These are phyloP conservation scores for Colletotrichum destructivum DNA, from an alignment of 2,329 filamentous ascomycete species.

Conservation along the genomic window DNA sequence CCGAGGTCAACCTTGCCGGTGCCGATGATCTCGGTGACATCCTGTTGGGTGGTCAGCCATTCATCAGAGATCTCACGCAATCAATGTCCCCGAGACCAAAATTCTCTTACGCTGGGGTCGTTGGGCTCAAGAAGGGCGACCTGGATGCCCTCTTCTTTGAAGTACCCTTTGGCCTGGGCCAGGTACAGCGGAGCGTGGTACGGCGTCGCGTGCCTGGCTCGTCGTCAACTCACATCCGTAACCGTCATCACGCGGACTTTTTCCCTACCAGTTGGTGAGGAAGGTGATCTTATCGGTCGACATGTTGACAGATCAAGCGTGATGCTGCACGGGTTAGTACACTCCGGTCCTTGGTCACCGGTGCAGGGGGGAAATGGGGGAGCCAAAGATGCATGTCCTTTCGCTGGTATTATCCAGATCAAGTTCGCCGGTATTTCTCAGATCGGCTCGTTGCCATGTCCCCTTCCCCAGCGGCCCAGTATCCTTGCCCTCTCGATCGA, in stretches of 20 bases:
- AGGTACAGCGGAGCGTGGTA: conserved; percentile 86
- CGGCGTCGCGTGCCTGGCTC: conserved; percentile 80
- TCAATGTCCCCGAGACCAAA: too few relatives aligned
- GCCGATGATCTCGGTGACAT: conserved; percentile 87
- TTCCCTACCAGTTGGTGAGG: conserved; percentile 82
- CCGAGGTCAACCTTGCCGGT: conserved; percentile 83
- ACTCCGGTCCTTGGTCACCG: conserved; percentile 48
- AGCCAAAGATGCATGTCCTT: conserved; percentile 84
- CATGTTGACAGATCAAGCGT: conserved; percentile 70
- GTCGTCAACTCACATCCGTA: conserved; percentile 28
- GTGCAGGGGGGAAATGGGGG: conserved; percentile 50
- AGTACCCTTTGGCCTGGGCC: conserved; percentile 82
- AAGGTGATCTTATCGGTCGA: conserved; percentile 89
- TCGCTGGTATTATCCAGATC: conserved; percentile 91
- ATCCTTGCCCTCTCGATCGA: conserved; percentile 28
- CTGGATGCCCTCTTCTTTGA: conserved; percentile 82
- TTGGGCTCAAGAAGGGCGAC: conserved; percentile 83
- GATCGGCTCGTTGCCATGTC: conserved; percentile 58
- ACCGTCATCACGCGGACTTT: conserved; percentile 15
- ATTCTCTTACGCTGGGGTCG: conserved; percentile 74
- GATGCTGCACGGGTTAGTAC: conserved; percentile 65
- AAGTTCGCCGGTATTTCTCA: conserved; percentile 89
- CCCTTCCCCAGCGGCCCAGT: neutral
- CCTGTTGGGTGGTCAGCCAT: conserved; percentile 56
- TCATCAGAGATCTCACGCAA: too few relatives aligned